Evolutionary conservation across 164 flowering plant species (phyloP).

Genomic region (Santalum album): DNA sequence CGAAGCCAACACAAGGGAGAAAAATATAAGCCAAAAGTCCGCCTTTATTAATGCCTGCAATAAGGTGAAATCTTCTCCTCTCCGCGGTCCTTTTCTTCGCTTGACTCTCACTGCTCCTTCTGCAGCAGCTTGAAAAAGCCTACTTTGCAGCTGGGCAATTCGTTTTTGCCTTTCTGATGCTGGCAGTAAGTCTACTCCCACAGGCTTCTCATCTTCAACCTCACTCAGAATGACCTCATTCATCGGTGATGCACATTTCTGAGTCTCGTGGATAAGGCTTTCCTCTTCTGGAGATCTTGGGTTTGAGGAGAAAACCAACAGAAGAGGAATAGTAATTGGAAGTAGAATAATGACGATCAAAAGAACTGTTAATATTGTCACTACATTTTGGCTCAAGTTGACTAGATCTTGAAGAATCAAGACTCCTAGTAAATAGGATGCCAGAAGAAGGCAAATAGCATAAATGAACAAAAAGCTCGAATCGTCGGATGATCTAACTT

Average conservation of each 20-base stretch:
- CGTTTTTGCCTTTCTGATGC: constrained; percentile 27
- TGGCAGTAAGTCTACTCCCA: constrained; percentile 26
- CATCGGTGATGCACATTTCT: constrained; percentile 10
- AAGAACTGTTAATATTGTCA: constrained; percentile 16
- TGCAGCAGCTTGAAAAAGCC: constrained; percentile 39
- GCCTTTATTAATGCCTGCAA: constrained; percentile 36
- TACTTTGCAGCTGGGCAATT: constrained; percentile 34
- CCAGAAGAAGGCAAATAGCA: constrained; percentile 32
- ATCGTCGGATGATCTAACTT: constrained; percentile 27
- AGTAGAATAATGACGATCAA: constrained; percentile 24
- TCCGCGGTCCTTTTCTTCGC: constrained; percentile 28
- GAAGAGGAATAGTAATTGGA: constrained; percentile 30
- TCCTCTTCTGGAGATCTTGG: constrained; percentile 15
- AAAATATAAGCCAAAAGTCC: constrained; percentile 45
- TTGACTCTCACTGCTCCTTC: constrained; percentile 45
- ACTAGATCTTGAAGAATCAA: constrained; percentile 31
- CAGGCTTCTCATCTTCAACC: constrained; percentile 39
- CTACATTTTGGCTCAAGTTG: constrained; percentile 11
- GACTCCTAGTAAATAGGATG: constrained; percentile 36
- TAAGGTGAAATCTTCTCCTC: constrained; percentile 52
- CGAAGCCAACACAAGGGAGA: constrained; percentile 30
- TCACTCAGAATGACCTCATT: constrained; percentile 31
- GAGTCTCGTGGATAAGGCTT: constrained; percentile 18
- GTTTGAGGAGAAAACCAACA: constrained; percentile 18
- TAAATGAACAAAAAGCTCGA: constrained; percentile 27